Conservation (phyloP, 2,329 filamentous ascomycete genomes). For the Microdochium nivale region DNA sequence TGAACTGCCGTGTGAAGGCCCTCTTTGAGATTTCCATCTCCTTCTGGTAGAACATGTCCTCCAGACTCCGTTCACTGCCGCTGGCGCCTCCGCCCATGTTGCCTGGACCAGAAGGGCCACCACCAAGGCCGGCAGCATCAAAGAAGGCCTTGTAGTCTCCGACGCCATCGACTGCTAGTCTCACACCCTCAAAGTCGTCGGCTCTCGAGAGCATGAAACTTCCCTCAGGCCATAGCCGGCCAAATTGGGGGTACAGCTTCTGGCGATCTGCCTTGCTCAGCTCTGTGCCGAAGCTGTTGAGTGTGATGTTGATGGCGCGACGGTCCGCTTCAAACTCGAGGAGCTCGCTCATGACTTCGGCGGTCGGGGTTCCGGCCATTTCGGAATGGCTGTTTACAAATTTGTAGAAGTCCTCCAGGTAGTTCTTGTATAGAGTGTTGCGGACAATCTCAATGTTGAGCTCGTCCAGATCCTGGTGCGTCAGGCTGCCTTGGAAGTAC, state of each 20-base stretch:
- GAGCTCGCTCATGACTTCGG: conserved; percentile 92
- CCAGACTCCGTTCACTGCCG: conserved; percentile 77
- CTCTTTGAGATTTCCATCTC: conserved; percentile 98
- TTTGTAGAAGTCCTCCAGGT: conserved; percentile 92
- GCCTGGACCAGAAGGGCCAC: conserved; percentile 62
- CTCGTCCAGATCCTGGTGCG: conserved; percentile 94
- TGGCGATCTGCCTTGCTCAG: conserved; percentile 86
- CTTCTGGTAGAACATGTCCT: conserved; percentile 98
- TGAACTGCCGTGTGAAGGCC: conserved; percentile 94
- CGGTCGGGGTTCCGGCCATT: conserved; percentile 78
- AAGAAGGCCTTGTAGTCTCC: conserved; percentile 94
- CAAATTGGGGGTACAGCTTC: conserved; percentile 92
- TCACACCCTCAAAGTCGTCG: conserved; percentile 89
- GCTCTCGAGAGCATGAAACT: conserved; percentile 90
- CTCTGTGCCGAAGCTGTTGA: conserved; percentile 98
- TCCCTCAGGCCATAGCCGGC: conserved; percentile 86
- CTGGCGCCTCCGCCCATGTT: conserved; percentile 79
- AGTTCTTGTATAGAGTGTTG: conserved; percentile 99
- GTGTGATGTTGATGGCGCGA: conserved; percentile 95
- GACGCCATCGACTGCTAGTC: conserved; percentile 87
- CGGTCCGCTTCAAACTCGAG: conserved; percentile 95
- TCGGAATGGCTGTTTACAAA: conserved; percentile 89
- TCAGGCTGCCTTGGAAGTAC: conserved; percentile 95
- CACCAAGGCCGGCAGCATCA: conserved; percentile 74
- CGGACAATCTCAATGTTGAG: conserved; percentile 98